phyloP scores from a whole-genome alignment of 352 stramenopile species.

The Phytophthora capsici region DNA sequence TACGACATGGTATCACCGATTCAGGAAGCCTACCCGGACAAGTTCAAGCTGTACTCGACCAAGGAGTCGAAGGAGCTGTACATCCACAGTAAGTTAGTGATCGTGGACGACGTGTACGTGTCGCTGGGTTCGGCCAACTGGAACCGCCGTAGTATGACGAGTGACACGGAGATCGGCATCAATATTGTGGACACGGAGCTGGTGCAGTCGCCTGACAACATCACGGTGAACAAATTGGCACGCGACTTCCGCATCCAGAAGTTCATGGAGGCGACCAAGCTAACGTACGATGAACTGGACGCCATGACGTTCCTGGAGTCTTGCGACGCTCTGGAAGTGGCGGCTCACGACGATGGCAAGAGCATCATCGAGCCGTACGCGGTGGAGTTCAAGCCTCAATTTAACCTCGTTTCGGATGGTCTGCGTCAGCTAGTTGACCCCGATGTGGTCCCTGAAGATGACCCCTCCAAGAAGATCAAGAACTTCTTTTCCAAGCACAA shows the following conservation, averaged over 20 bases:
- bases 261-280: constrained; percentile 55
- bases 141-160: constrained; percentile 89
- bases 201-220: constrained; percentile 36
- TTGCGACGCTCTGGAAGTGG: constrained; percentile 31
- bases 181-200: constrained; percentile 55
- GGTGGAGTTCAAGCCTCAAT: constrained; percentile 36
- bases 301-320: constrained; percentile 40
- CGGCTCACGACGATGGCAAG: constrained; percentile 27
- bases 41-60: constrained; percentile 64
- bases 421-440: constrained; percentile 45
- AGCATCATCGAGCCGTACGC: constrained; percentile 46
- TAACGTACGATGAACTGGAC: constrained; percentile 42
- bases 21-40: constrained; percentile 49
- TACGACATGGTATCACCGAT: constrained; percentile 68
- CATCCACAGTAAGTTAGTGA: constrained; percentile 79
- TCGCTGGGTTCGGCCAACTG: constrained; percentile 92
- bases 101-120: constrained; percentile 86
- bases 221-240: constrained; percentile 48
- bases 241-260: constrained; percentile 58
- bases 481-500: constrained; percentile 22
- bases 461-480: constrained; percentile 30
- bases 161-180: constrained; percentile 64
- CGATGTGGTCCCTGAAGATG: constrained; percentile 30
- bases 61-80: constrained; percentile 59
- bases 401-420: constrained; percentile 41